Evolutionary conservation across 495 filamentous ascomycete species (phyloP).

Genomic region (Hypomontagnella monticulosa): DNA sequence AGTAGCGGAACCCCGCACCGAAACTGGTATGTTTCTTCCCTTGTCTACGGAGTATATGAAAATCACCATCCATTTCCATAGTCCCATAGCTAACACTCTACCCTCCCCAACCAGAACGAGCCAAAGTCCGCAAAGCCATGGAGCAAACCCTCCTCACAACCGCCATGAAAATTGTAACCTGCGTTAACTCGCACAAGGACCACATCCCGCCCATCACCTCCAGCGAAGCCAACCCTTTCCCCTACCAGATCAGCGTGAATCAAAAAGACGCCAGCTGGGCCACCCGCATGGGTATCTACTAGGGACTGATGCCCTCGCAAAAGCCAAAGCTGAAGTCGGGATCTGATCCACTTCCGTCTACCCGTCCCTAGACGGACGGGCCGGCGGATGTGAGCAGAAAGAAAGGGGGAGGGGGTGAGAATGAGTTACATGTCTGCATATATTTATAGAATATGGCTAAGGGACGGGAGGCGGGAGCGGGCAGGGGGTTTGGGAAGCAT

Average conservation of each 20-base stretch:
- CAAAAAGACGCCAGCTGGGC: conserved; percentile 82
- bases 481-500: not conserved
- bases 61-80: too few relatives aligned
- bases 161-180: conserved; percentile 84
- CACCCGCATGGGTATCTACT: conserved; percentile 80
- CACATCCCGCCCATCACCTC: conserved; percentile 98
- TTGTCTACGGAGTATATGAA: not conserved
- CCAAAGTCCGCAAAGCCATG: conserved; percentile 88
- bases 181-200: conserved; percentile 88
- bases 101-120: conserved; percentile 66
- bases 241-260: conserved; percentile 89
- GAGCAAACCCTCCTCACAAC: conserved; percentile 85
- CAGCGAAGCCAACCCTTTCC: conserved; percentile 91
- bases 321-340: too few relatives aligned
- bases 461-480: not conserved
- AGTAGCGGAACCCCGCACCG: conserved; percentile 85
- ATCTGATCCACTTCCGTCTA: too few relatives aligned
- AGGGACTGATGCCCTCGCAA: conserved; percentile 18
- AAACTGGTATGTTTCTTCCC: conserved; percentile 71
- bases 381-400: not conserved
- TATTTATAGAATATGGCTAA: not conserved
- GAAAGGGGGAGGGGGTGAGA: not conserved
- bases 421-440: too few relatives aligned
- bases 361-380: too few relatives aligned
- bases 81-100: not conserved